Conservation (phyloP, 805 yeast species). For the Naumovozyma baii region DNA sequence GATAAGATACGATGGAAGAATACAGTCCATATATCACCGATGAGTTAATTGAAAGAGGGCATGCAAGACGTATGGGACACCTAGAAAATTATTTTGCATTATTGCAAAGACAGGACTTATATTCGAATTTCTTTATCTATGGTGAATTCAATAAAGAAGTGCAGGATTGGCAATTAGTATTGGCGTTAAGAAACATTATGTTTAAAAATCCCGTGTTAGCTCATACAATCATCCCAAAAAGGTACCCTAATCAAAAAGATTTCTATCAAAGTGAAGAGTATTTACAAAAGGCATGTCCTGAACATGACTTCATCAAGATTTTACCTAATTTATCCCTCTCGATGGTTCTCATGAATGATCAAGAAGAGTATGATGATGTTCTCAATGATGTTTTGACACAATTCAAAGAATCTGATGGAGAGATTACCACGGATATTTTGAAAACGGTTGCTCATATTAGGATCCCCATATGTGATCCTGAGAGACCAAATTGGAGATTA, state of each 20-base stretch:
- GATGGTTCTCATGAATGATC: conserved; percentile 18
- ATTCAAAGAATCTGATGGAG: conserved; percentile 9
- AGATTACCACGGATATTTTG: conserved; percentile 7
- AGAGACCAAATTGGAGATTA: conserved; percentile 21
- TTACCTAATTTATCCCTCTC: conserved; percentile 9
- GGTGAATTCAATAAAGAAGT: conserved; percentile 12
- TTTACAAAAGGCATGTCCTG: conserved; percentile 12
- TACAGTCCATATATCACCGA: conserved; percentile 6
- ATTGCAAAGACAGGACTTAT: conserved; percentile 18
- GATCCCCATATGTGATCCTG: conserved; percentile 12
- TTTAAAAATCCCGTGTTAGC: conserved; percentile 16
- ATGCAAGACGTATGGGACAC: conserved; percentile 25
- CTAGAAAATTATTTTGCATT: conserved; percentile 22
- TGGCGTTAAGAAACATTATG: conserved; percentile 12
- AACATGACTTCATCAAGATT: conserved; percentile 19
- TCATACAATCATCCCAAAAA: conserved; percentile 14
- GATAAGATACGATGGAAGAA: background rate
- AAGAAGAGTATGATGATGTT: conserved; percentile 11
- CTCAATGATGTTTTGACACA: conserved; percentile 5
- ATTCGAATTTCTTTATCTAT: conserved; percentile 16
- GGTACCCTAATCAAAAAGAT: conserved; percentile 9
- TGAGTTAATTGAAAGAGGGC: conserved; percentile 16
- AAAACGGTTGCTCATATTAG: conserved; percentile 10
- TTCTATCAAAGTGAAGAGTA: conserved; percentile 17
- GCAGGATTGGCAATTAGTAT: conserved; percentile 4